Evolutionary conservation across 768 basidiomycete genomes (phyloP), one percentile per base, ranked within the genome.

Genomic region (Auriscalpium orientale): DNA sequence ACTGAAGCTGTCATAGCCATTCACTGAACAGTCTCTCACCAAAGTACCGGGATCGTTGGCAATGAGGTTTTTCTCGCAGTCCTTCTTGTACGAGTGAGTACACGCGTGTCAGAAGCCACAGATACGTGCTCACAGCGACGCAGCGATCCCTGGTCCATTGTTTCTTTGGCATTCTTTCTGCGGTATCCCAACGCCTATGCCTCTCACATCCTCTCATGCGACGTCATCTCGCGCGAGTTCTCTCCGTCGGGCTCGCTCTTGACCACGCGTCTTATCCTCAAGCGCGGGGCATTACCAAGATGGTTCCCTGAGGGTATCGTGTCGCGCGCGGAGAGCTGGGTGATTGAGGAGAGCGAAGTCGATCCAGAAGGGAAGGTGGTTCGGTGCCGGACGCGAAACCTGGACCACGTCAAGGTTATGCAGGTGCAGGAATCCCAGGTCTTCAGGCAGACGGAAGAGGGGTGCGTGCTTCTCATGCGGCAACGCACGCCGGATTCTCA

Each of bases 121-220:
- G 35, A 58, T 7, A 10, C 22, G 45, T 57, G 56, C 64, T 64
- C 47, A 54, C 56, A 15, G 50, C 28, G 58, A 15, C 15, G 8
- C 64, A 94, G 93, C 78, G 91, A 97, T 81, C 83, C 93, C 70
- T 93, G 95, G 84, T 79, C 90, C 56, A 95, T 90, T 62, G 90
- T 95, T 57, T 84, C 95, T 18, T 78, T 95, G 60, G 95, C 95
- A 12, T 97, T 89, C 77, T 95, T 95, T 68, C 76, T 97, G 57
- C 88, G 95, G 60, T 98, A 97, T 71, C 95, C 95, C 4, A 98
- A 97, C 68, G 93, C 95, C 49, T 92, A 91, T 66, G 91, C 95
- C 7, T 77, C 89, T 38, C 95, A 98, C 73, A 87, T 98, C 69
- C 73, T 95, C 62, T 94, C 94, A 4, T 95, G 92, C 78, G 95